Evolutionary conservation across 306 rosid species (phyloP).

Genomic region (Cucumis cinereus): DNA sequence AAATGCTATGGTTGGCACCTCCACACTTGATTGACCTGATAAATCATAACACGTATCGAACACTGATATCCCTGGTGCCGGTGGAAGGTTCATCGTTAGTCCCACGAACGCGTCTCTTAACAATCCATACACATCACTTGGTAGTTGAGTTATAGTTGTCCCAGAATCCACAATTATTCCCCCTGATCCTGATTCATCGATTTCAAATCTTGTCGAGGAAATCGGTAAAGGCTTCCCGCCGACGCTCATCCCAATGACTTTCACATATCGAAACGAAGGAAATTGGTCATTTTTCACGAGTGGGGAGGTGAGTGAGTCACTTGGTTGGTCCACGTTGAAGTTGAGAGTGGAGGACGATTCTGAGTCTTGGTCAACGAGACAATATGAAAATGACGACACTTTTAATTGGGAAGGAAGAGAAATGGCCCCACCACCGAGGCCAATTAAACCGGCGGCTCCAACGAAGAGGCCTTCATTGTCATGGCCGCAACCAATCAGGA

Average conservation of each 20-base stretch:
- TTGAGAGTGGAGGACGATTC: conserved; percentile 55
- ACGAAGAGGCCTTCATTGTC: conserved; percentile 70
- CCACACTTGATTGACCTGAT: conserved; percentile 21
- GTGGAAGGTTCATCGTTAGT: conserved; percentile 21
- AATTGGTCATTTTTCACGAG: conserved; percentile 18
- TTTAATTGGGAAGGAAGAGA: conserved; percentile 49
- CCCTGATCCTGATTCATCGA: conserved; percentile 37
- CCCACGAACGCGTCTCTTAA: conserved; percentile 51
- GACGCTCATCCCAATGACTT: conserved; percentile 49
- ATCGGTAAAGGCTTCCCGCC: conserved; percentile 35
- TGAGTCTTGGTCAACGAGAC: conserved; percentile 68
- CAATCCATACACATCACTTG: conserved; percentile 34
- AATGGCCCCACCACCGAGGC: conserved; percentile 64
- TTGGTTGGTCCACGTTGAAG: conserved; percentile 49
- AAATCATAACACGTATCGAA: conserved; percentile 81
- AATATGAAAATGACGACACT: conserved; percentile 59
- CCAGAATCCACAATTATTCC: conserved; percentile 80
- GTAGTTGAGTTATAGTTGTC: conserved; percentile 58
- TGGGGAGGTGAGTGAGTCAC: conserved; percentile 36
- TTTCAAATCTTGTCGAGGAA: conserved; percentile 26
- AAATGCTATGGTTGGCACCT: conserved; percentile 25
- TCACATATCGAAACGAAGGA: conserved; percentile 39
- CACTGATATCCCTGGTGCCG: conserved; percentile 16
- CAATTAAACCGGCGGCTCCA: conserved; percentile 61
- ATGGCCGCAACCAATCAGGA: conserved; percentile 75